Base-by-base conservation (phyloP, 2,329 filamentous ascomycete genomes). In the Botrytis aclada region DNA sequence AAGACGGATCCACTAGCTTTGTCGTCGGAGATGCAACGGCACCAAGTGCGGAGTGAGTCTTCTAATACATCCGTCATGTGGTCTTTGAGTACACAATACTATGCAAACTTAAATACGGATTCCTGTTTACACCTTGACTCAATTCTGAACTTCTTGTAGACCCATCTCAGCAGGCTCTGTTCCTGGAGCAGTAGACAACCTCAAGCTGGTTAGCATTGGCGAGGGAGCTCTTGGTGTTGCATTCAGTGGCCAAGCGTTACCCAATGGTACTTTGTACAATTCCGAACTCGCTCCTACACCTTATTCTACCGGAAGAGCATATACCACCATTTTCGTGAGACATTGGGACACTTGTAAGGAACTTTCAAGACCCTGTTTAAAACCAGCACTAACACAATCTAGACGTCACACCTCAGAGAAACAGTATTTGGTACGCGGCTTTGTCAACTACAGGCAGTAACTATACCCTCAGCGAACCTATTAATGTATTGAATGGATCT, bases 261-360 rank as follows among this genome's bases (percentile, higher is more conserved):
- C 76, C 29, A 77, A 78, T 73, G 75, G 77, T 37, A 73, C 76
- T 3, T 63, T 78, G 8, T 77, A 77, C 54, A 78, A 78, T 65
- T 71, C 76, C 9, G 73, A 72, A n/a, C 72, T 76, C 34, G 77
- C 71, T 32, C 66, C 73, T 58, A 74, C 43, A 7, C 76, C 76
- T 1, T 22, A 71, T 14, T 76, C 77, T 0, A 71, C 69, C 34
- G 77, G 74, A 9, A 72, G 70, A 69, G 74, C 76, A 32, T 78
- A 78, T 60, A 77, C 77, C 2, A 62, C 61, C 4, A 56, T 77
- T 43, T 78, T 78, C 37, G 76, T 78, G 1, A 74, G 77, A 66
- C 77, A 79, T 74, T 78, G 77, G 77, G 77, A 79, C 67, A 70
- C 74, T 32, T 78, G 77, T 78, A 66, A 73, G 75, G 66, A 56